Evolutionary conservation across 306 rosid genomes (phyloP), one percentile per base, ranked within the genome.

Genomic region (Vachellia collinsii): DNA sequence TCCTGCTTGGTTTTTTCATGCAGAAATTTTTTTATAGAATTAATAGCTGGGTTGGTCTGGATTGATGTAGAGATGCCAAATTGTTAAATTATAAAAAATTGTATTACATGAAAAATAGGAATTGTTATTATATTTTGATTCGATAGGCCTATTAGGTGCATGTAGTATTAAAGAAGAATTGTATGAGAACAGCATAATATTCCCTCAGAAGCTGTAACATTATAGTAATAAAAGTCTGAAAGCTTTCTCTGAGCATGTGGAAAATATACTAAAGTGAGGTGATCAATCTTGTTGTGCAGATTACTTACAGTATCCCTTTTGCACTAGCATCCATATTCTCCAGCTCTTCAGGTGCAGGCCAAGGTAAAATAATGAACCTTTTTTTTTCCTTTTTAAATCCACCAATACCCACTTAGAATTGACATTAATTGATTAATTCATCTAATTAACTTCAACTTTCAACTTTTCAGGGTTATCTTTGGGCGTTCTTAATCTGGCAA

Each of bases 261-360:
- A 58, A 53, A 37, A 29, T 54, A 19, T 42, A 69, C 22, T 50
- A 50, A 12, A 47, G 53, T 8, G 72, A 72, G 59, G 72, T 83
- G 70, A 36, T 39, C 66, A 83, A 56, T 47, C 38, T 37, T 62
- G n/a, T 47, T 75, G 20, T 81, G 53, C 73, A 94, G 98, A 90
- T 91, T 72, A 94, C 94, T 34, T 95, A 42, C 86, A 93, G 97
- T 72, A 82, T 93, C 81, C 99, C 98, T 2, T 93, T 91, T 75
- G 98, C 99, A n/a, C 56, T 95, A 19, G 97, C 99, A 6, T 95
- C 99, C 4, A 95, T 95, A 75, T 95, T 88, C 85, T 93, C 90
- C 58, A 81, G 36, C 70, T 42, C 74, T 8, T 83, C 94, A 17
- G 93, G 94, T 25, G 99, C 97, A 37, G 99, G 99, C 54, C 98